Evolutionary conservation across 768 basidiomycete genomes (phyloP).

Genomic region (Tulasnella sp.): DNA sequence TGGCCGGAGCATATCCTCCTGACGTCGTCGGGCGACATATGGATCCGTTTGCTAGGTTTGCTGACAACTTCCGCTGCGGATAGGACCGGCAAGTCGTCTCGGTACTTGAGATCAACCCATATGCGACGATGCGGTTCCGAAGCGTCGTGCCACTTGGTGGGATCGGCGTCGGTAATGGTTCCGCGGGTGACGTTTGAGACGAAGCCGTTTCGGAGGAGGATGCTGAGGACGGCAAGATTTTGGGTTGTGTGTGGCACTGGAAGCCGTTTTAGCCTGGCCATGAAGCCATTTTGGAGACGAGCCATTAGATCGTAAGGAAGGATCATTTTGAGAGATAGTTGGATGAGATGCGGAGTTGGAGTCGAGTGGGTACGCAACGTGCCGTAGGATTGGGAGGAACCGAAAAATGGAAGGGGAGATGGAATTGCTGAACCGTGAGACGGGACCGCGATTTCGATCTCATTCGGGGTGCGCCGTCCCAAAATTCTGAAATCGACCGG

Average conservation of each 20-base stretch:
- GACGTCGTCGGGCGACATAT: slow-evolving; percentile 64
- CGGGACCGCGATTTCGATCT: background rate
- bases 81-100: slow-evolving; percentile 79
- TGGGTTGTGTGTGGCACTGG: slow-evolving; percentile 75
- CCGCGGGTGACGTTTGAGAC: slow-evolving; percentile 74
- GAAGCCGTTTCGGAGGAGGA: slow-evolving; percentile 87
- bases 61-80: slow-evolving; percentile 68
- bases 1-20: slow-evolving; percentile 69
- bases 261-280: slow-evolving; percentile 67
- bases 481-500: slow-evolving; percentile 4
- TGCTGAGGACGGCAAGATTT: slow-evolving; percentile 83
- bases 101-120: slow-evolving; percentile 92
- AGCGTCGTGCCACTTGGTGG: slow-evolving; percentile 45
- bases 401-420: slow-evolving; percentile 1
- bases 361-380: background rate
- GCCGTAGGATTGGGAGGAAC: background rate
- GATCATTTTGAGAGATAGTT: background rate
- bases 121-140: slow-evolving; percentile 63
- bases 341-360: too few species aligned
- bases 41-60: slow-evolving; percentile 69
- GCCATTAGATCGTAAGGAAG: slow-evolving; percentile 71
- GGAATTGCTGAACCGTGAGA: background rate
- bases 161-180: slow-evolving; percentile 51
- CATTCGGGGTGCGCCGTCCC: background rate
- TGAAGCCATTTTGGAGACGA: slow-evolving; percentile 85